phyloP scores from a whole-genome alignment of 2,329 filamentous ascomycete species.

The Fusarium sp. region DNA sequence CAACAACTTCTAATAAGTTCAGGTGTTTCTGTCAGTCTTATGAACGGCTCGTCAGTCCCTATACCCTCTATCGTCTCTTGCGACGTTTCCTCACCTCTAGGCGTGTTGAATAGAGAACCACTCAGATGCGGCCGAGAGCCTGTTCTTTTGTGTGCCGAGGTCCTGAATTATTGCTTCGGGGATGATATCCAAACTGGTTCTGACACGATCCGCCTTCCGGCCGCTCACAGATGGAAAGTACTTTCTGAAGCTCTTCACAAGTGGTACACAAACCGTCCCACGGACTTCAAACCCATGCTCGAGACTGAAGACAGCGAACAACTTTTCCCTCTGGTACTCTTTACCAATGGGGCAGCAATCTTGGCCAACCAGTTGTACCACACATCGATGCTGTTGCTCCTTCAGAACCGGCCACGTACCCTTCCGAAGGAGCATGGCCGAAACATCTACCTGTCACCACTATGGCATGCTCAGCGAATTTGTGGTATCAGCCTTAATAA shows the following conservation, averaged over 20 bases:
- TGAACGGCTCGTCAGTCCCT: constrained; percentile 42
- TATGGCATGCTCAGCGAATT: constrained; percentile 62
- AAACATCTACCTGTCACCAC: constrained; percentile 53
- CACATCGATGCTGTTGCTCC: constrained; percentile 64
- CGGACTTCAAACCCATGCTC: constrained; percentile 50
- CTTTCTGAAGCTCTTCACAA: constrained; percentile 48
- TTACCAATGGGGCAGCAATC: constrained; percentile 55
- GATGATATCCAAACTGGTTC: constrained; percentile 22
- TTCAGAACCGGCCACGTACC: constrained; percentile 63
- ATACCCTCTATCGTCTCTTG: constrained; percentile 42
- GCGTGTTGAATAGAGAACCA: constrained; percentile 29
- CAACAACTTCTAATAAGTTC: not conserved
- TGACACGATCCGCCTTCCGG: constrained; percentile 23
- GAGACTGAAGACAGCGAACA: constrained; percentile 48
- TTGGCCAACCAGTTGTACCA: constrained; percentile 69
- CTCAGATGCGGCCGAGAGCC: constrained; percentile 45
- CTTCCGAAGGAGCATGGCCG: constrained; percentile 48
- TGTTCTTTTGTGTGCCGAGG: constrained; percentile 50
- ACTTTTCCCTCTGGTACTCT: constrained; percentile 53
- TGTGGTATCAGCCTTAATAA: constrained; percentile 63
- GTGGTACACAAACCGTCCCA: constrained; percentile 50
- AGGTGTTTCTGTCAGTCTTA: constrained; percentile 48
- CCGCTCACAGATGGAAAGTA: constrained; percentile 47
- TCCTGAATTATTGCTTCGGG: constrained; percentile 49
- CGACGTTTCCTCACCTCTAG: constrained; percentile 33